A percentile compares a stretch with the other conserved stretches of the same genome.
Conservation (phyloP, 1,284 basidiomycete genomes). For the Sanghuangporus sanghuang region DNA sequence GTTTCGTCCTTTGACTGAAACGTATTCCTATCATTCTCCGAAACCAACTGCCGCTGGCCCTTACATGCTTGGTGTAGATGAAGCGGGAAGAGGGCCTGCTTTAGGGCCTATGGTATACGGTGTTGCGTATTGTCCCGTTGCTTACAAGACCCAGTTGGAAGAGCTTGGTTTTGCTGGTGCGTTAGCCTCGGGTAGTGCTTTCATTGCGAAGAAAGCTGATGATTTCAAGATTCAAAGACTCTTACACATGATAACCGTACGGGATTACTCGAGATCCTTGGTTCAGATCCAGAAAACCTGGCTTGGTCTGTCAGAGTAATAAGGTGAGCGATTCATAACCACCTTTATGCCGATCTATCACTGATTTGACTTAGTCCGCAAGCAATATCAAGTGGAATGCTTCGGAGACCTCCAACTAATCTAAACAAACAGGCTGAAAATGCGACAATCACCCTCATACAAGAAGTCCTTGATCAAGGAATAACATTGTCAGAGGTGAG, state of each 20-base stretch:
- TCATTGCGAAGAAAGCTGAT: neutral
- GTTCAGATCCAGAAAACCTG: constrained; percentile 61
- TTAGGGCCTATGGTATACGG: constrained; percentile 95
- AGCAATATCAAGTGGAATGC: constrained; percentile 90
- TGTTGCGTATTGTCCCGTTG: constrained; percentile 84
- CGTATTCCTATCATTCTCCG: constrained; percentile 82
- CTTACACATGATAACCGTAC: constrained; percentile 73
- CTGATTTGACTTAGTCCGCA: constrained; percentile 58
- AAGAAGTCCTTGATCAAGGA: constrained; percentile 74
- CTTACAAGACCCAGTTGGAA: constrained; percentile 74
- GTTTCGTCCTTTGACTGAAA: constrained; percentile 55
- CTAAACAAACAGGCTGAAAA: constrained; percentile 92
- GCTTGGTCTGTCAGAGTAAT: constrained; percentile 85
- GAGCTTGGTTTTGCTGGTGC: constrained; percentile 85
- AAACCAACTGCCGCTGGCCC: constrained; percentile 57
- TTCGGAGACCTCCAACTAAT: constrained; percentile 78
- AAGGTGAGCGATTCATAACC: constrained; percentile 36
- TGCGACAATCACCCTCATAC: constrained; percentile 86
- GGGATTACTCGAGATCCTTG: constrained; percentile 53
- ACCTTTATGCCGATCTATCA: constrained; percentile 4
- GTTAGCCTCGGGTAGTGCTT: constrained; percentile 1
- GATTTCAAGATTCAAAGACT: constrained; percentile 79
- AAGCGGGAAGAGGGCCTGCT: constrained; percentile 93
- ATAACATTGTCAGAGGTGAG: constrained; percentile 78
- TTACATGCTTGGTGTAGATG: constrained; percentile 94